Evolutionary conservation across 2,329 filamentous ascomycete species (phyloP), one percentile per base, ranked within the genome.

Genomic region (Leptographium lundbergii): DNA sequence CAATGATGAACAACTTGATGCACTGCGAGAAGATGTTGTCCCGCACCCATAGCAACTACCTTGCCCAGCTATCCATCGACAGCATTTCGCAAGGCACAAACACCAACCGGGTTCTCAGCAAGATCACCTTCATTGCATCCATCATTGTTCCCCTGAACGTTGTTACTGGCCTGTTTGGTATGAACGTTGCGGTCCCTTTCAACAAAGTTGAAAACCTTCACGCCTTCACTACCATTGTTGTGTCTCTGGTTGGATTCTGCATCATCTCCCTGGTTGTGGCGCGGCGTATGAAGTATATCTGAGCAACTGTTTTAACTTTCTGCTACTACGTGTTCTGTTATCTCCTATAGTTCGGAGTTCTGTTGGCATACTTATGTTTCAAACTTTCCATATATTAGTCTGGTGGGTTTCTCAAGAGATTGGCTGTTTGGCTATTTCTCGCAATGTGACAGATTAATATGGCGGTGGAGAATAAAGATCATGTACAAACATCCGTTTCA

Each of bases 21-120:
- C 94, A 99, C 70, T 96, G 96, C 66, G 94, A 99, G 72, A 97
- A 97, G 79, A 96, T 99, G 81, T 81, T 99, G 56, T 91, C 88
- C 32, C 87, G 94, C 25, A 88, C 89, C 2, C 94, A 99, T 75
- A 89, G 88, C 76, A 99, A 97, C 72, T 97, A 99, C 69, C 81
- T 99, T 45, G 92, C 94, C 1, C 94, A 96, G 69, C 83, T 97
- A 62, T 92, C 88, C 47, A 91, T 97, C 66, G 90, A 95, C 71
- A 92, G 89, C 72, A 89, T 96, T 67, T 84, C 87, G 1, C 86
- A 95, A 70, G 91, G 91, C 29, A 96, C 91, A 61, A 81, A 85
- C 65, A 91, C 90, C 58, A 97, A 97, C 74, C 83, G 87, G 64
- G 87, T 92, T 7, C 81, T 99, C 14, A 91, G 90, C 75, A 96